Percentiles rank a stretch among this genome's conserved stretches.
Conservation (phyloP, 176 grass and related monocot genomes). For the Luzula sylvatica region DNA sequence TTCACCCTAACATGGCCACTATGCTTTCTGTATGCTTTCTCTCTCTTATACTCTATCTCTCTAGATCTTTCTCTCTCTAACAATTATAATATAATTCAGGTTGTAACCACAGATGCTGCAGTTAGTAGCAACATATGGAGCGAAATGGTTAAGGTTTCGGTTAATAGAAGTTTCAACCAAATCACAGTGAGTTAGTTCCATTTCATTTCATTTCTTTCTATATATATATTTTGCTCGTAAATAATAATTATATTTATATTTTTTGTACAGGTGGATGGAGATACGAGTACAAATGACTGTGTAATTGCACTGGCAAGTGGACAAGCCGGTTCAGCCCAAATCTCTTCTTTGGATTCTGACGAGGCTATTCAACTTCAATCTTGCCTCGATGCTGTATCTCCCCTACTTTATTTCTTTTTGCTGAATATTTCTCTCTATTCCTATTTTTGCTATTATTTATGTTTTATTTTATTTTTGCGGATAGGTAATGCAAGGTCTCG, state of each 20-base stretch:
- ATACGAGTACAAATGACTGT: slow-evolving; percentile 99
- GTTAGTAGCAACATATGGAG: slow-evolving; percentile 61
- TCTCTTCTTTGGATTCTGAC: slow-evolving; percentile 48
- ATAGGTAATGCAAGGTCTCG: slow-evolving; percentile 98
- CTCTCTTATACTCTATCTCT: slow-evolving; percentile 1
- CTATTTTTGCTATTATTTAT: background rate
- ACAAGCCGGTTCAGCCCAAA: slow-evolving; percentile 48
- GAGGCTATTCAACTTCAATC: slow-evolving; percentile 86
- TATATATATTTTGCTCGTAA: background rate
- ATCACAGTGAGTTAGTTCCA: slow-evolving; percentile 55
- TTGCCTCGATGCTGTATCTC: slow-evolving; percentile 82
- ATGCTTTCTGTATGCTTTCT: slow-evolving; percentile 69
- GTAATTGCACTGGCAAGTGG: slow-evolving; percentile 94
- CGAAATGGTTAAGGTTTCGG: slow-evolving; percentile 75
- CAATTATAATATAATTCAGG: slow-evolving; percentile 36
- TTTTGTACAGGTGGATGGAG: slow-evolving; percentile 82
- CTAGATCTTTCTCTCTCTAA: background rate
- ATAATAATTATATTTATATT: background rate
- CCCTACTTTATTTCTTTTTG: background rate
- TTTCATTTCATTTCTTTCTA: background rate
- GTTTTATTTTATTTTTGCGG: slow-evolving; percentile 11
- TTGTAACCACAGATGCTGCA: slow-evolving; percentile 92
- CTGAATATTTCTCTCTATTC: no score
- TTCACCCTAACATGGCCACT: slow-evolving; percentile 99
- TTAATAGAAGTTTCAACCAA: slow-evolving; percentile 97